Base-by-base conservation (phyloP, 306 rosid species). In the Glycyrrhiza uralensis region DNA sequence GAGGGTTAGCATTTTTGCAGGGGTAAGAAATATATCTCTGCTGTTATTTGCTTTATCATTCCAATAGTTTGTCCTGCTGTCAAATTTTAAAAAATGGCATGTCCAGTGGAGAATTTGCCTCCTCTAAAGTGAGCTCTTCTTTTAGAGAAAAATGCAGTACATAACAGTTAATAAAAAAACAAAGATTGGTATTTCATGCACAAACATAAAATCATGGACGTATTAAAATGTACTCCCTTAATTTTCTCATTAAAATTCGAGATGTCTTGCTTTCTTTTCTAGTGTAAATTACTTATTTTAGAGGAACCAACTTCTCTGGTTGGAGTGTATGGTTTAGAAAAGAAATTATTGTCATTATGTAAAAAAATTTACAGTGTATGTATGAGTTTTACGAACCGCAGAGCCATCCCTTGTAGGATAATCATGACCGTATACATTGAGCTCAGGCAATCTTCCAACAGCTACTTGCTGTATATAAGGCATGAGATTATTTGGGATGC, bases 391-490 rank as follows among this genome's bases (percentile, higher is more conserved):
- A 83, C 98, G 6, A 71, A 94, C 98, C 69, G 98, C 97, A 28
- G 85, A 85, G 56, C 97, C 97, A 72, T 94, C 97, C 75, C 77
- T 85, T 0, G 98, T 94, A 36, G 96, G 98, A 85, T 94, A 91
- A 76, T 91, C 97, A 65, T 67, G 68, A 44, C 98, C 96, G 33
- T 85, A 89, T 26, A 94, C 96, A 18, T 94, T 91, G 57, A 94
- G 97, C 75, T 85, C 95, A 2, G 95, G 87, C 71, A 89, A 81
- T 81, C 98, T 91, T 64, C 96, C 98, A 22, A 87, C 95, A 22
- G 97, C 96, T 22, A 94, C 98, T 80, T 91, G 98, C 83, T 94
- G 91, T 36, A 94, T 87, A 83, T 85, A 94, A 75, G 98, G 98
- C 98, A 94, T 91, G 55, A 94, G 93, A 63, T 91, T 91, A 83